Evolutionary conservation across 2,329 filamentous ascomycete species (phyloP), one percentile per base, ranked within the genome.

Genomic region (Ceratocystis alfenasii): DNA sequence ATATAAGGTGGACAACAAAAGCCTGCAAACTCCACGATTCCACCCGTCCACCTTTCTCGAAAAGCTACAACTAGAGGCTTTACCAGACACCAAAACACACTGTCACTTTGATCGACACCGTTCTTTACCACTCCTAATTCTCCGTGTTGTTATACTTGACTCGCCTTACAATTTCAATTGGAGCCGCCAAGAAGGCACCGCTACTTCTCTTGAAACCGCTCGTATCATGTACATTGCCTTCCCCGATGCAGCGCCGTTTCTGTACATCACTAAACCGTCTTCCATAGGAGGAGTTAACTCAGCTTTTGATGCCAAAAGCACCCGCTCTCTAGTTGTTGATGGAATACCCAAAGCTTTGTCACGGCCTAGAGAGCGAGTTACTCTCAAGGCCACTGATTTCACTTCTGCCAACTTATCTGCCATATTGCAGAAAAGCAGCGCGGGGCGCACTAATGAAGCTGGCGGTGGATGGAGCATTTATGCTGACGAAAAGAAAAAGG

Each of bases 321-420:
- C 94, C 30, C 83, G 87, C 65, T 84, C 82, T 48, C 78, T 94
- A 3, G 83, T 95, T 3, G 79, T 91, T 36, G 86, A 91, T 68
- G 88, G 89, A 1, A 85, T 96, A 6, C 89, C 90, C 0, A 91
- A 90, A 71, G 90, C 90, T 0, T 80, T 95, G 12, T 94, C 89
- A 0, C 81, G 85, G 15, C 88, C 89, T 0, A 82, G 87, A 36
- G 82, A 87, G 68, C 81, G 90, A 36, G 93, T 89, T 70, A 81
- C 84, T 0, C 77, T 96, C 0, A 82, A 84, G 68, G 75, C 82
- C 4, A 89, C 88, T 1, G 84, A 81, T 62, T 78, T 95, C 22
- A 81, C 82, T 0, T 88, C 89, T 17, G 86, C 84, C 69, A 92
- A 87, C 66, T 77, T 96, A 10, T 78, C 81, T 4, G 87, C 87